Evolutionary conservation across 2,329 filamentous ascomycete species (phyloP), one percentile per base, ranked within the genome.

Genomic region (Trematosphaeria pertusa): DNA sequence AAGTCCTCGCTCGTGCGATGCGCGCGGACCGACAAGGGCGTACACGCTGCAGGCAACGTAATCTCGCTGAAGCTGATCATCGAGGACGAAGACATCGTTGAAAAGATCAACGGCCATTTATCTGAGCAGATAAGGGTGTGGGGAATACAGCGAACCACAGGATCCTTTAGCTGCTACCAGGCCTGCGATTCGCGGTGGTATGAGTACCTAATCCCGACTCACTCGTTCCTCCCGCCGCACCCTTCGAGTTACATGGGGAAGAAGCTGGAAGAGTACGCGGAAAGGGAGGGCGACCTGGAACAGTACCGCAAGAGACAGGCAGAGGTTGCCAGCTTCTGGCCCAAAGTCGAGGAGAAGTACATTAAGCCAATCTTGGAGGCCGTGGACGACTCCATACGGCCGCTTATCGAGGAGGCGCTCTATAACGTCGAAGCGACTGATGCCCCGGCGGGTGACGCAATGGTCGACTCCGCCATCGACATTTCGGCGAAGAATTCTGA

Each of bases 11-110:
- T 99, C 36, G 89, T 96, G 43, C 87, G 94, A 56, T 99, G 94
- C 72, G 94, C 94, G 3, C 83, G 94, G 54, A 99, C 94, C 0
- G 94, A 99, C 76, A 99, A 97, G 78, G 94, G 94, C 43, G 93
- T 97, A 2, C 93, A 97, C 71, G 93, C 93, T 1, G 93, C 93
- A 1, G 94, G 93, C 41, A 97, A 97, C 66, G 87, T 97, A 64
- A 90, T 97, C 52, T 96, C 91, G 22, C 73, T 97, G 63, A 99
- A 99, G 77, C 80, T 99, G 60, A 97, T 99, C 62, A 87, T 97
- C 37, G 93, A 97, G 73, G 93, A 97, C 48, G 81, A 85, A 9
- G 86, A 96, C 53, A 84, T 97, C 37, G 86, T 97, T 18, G 78
- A 91, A 46, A 96, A 90, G 75, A 96, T 99, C 81, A 99, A 99